Percentiles rank a stretch among this genome's conserved stretches.
phyloP scores from a whole-genome alignment of 2,329 filamentous ascomycete species.

The Aspergillus sp. region DNA sequence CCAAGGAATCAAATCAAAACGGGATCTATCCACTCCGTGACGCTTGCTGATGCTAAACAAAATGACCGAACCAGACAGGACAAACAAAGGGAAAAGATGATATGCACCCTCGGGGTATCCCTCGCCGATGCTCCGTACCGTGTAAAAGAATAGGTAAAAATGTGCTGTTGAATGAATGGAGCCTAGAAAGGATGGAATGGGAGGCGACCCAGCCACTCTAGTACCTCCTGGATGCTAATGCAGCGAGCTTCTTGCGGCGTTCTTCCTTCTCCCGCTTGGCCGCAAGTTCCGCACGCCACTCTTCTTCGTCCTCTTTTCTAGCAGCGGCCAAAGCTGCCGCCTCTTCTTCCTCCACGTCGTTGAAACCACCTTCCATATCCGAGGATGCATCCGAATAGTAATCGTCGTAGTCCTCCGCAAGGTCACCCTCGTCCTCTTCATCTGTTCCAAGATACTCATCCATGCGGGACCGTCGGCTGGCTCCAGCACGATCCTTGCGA shows the following conservation, averaged over 20 bases:
- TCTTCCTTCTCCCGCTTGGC: constrained; percentile 49
- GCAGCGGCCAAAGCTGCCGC: constrained; percentile 40
- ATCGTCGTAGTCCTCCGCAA: constrained; percentile 39
- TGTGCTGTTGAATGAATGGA: constrained; percentile 6
- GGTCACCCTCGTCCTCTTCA: constrained; percentile 48
- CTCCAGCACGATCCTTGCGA: constrained; percentile 23
- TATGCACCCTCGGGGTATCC: constrained; percentile 26
- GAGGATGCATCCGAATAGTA: constrained; percentile 47
- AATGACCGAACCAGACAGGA: constrained; percentile 6
- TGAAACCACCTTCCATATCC: constrained; percentile 52
- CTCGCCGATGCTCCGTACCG: constrained; percentile 27
- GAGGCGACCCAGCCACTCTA: not conserved
- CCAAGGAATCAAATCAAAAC: constrained; percentile 11
- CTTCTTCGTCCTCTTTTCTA: constrained; percentile 47
- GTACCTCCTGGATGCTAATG: constrained; percentile 34
- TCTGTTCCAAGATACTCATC: constrained; percentile 49
- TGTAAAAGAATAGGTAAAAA: constrained; percentile 12
- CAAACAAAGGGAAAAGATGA: constrained; percentile 10
- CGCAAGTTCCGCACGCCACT: constrained; percentile 41
- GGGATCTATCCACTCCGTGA: constrained; percentile 27
- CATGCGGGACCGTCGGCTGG: constrained; percentile 27
- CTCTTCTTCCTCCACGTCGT: constrained; percentile 49
- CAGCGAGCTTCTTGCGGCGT: constrained; percentile 41
- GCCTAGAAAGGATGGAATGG: not conserved
- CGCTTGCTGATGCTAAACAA: constrained; percentile 33